These are phyloP conservation scores for Aureobasidium namibiae DNA, from an alignment of 2,329 filamentous ascomycete genomes.

Conservation along the genomic window DNA sequence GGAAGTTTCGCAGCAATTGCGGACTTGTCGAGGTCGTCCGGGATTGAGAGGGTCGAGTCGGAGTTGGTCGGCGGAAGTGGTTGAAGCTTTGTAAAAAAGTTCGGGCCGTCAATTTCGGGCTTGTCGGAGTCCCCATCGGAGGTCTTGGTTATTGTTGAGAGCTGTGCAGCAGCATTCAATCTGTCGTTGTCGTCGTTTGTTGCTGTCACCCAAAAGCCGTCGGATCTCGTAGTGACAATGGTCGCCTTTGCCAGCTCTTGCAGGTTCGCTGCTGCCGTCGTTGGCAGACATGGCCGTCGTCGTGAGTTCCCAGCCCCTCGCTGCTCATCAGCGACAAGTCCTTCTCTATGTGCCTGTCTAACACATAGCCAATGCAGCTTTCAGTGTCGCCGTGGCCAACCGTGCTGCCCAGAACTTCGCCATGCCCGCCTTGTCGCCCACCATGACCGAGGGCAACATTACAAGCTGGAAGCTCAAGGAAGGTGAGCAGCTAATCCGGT, in stretches of 20 bases:
- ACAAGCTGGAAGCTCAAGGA: conserved; percentile 79
- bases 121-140: background rate
- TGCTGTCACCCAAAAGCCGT: background rate
- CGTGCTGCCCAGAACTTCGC: conserved; percentile 73
- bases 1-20: background rate
- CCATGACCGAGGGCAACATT: conserved; percentile 91
- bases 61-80: background rate
- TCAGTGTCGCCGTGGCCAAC: conserved; percentile 13
- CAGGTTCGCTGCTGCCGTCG: conserved; percentile 6
- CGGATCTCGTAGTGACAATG: background rate
- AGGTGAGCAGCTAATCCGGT: conserved; percentile 34
- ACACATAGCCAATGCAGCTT: conserved; percentile 4
- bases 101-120: background rate
- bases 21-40: background rate
- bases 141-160: conserved; percentile 9
- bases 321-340: background rate
- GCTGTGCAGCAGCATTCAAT: background rate
- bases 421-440: conserved; percentile 85
- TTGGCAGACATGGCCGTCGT: conserved; percentile 9
- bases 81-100: too few species aligned
- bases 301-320: background rate
- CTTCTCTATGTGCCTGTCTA: background rate
- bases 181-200: background rate
- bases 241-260: conserved; percentile 9
- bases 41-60: background rate